Evolutionary conservation across 179 eudicot genomes (phyloP).

Genomic region (Spinacia oleracea): DNA sequence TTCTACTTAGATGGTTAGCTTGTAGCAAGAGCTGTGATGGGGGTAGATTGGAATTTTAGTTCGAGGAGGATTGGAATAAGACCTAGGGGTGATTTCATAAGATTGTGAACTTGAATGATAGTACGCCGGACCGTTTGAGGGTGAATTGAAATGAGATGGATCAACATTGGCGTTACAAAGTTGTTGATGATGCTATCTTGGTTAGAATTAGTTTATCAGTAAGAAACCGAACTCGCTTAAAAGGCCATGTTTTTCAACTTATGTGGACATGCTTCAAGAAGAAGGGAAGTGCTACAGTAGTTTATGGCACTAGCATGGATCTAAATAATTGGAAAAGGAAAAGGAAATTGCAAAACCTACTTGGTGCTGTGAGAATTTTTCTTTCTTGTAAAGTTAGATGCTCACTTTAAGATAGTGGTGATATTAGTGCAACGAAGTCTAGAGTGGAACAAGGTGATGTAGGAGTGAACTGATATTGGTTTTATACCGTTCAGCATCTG

Average conservation of each 20-base stretch:
- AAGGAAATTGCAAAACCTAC: neutral
- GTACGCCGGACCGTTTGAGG: neutral
- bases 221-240: neutral
- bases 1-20: neutral
- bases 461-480: neutral
- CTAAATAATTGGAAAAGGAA: neutral
- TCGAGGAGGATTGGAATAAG: neutral
- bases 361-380: neutral
- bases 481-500: neutral
- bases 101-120: neutral
- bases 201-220: neutral
- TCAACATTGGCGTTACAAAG: neutral
- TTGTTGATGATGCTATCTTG: neutral
- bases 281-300: no score
- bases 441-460: neutral
- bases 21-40: neutral
- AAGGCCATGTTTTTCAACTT: no score
- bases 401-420: neutral
- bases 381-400: neutral
- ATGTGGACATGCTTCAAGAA: neutral
- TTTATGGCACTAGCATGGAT: neutral
- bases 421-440: neutral
- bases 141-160: neutral
- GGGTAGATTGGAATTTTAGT: neutral
- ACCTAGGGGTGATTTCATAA: neutral